Conservation (phyloP, 176 grass and related monocot genomes). For the Musa acuminata region DNA sequence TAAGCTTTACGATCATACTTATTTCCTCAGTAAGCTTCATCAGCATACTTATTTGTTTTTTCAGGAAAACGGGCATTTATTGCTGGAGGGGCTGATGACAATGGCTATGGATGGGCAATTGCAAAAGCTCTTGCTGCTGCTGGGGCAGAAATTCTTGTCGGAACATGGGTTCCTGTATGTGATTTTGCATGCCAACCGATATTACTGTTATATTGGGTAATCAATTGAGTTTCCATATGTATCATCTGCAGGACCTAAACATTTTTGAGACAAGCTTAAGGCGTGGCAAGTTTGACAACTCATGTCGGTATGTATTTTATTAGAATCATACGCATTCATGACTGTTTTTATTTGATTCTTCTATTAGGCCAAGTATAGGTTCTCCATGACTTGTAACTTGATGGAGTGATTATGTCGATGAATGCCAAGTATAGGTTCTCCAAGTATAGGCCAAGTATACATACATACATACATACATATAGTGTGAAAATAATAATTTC, state of each 20-base stretch:
- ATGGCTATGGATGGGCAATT: conserved; percentile 99
- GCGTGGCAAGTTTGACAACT: conserved; percentile 51
- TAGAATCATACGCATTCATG: not conserved
- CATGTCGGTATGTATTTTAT: conserved; percentile 31
- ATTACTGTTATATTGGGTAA: not conserved
- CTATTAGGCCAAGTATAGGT: not conserved
- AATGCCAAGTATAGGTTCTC: no score
- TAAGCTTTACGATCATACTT: not conserved
- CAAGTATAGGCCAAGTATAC: no score
- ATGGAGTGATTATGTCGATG: not conserved
- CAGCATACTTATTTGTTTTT: not conserved
- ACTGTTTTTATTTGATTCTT: conserved; percentile 1
- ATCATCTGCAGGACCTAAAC: conserved; percentile 33
- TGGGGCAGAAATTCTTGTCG: conserved; percentile 94
- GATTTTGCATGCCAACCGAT: not conserved
- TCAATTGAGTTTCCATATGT: conserved; percentile 7
- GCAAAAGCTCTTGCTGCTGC: conserved; percentile 92
- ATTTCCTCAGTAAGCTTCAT: not conserved
- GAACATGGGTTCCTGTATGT: conserved; percentile 98
- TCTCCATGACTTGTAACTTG: not conserved
- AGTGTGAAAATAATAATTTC: not conserved
- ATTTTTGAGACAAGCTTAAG: conserved; percentile 53
- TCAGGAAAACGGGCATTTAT: conserved; percentile 93
- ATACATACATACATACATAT: not conserved
- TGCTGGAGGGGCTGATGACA: conserved; percentile 95